Evolutionary conservation across 1,139 yeast species (phyloP).

Genomic region (Protomyces lactucae-debilis): DNA sequence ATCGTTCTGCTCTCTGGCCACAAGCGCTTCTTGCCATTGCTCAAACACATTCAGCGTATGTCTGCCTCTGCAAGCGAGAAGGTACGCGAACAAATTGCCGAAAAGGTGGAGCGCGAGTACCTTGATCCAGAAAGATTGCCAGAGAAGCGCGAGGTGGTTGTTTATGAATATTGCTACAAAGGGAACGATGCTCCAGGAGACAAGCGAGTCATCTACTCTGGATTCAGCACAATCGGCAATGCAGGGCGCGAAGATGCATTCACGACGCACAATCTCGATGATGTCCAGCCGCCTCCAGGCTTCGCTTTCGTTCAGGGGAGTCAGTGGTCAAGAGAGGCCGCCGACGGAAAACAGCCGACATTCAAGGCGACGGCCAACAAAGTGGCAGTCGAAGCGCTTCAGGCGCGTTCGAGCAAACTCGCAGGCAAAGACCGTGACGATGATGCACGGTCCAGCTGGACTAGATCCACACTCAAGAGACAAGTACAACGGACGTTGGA

Average conservation of each 20-base stretch:
- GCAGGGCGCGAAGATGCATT: conserved; percentile 21
- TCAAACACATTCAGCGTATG: conserved; percentile 1
- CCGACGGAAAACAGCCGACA: neutral
- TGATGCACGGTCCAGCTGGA: neutral
- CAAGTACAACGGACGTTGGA: neutral
- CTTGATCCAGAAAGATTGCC: conserved; percentile 7
- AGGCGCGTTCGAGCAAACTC: neutral
- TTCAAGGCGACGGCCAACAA: neutral
- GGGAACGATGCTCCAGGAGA: neutral
- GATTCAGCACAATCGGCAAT: conserved; percentile 24
- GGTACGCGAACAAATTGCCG: neutral
- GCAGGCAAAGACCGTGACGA: neutral
- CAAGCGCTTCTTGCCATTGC: conserved; percentile 13
- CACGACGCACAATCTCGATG: conserved; percentile 14
- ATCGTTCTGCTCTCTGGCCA: conserved; percentile 14
- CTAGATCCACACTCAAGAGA: neutral
- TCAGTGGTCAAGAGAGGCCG: conserved; percentile 9
- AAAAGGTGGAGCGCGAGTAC: conserved; percentile 13
- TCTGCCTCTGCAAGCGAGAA: conserved; percentile 1
- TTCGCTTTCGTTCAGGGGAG: conserved; percentile 8
- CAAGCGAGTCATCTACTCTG: conserved; percentile 8
- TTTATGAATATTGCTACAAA: conserved; percentile 12
- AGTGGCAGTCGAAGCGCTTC: neutral
- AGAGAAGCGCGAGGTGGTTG: conserved; percentile 9
- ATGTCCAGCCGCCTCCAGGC: conserved; percentile 16